Base-by-base conservation (phyloP, 129 eudicot species). In the Artemisia tridentata region DNA sequence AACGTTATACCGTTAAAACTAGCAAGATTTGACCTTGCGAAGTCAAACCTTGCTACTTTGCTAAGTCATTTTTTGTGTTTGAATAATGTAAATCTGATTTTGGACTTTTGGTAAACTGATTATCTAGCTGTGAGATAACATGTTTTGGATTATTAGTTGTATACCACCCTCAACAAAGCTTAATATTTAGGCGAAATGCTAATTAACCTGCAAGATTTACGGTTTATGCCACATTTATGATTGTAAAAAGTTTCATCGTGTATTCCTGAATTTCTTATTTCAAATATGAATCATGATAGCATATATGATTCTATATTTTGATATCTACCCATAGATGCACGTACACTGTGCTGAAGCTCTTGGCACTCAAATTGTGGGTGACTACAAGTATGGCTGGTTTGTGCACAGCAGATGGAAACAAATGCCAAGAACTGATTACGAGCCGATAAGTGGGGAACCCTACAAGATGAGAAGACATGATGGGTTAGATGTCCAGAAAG, bases 341-440 rank as follows among this genome's bases (percentile, higher is more conserved):
- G 96, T 92, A 18, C 98, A 92, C 67, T 92, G 98, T 81, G 96
- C 96, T 31, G 95, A 92, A 84, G 98, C 98, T 65, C 95, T 92
- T 69, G 96, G 98, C 21, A 92, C 95, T 8, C 98, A 96, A 7
- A 86, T 89, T 19, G 91, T 92, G 46, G 98, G 98, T 3, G 98
- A 92, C 69, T 89, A 81, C 80, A 92, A 89, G 55, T 92, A 92
- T 11, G 98, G 98, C 11, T 92, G 98, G 98, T 88, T 86, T 75
- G 82, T 87, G 51, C 96, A 92, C 55, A 68, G 78, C 43, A 81
- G 49, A 68, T 92, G 98, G 98, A 89, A 89, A 81, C 96, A 89
- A 73, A 89, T 85, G 87, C 81, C 96, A 7, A 82, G 82, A 64
- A 71, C 75, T 10, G 89, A 89, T 78, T 45, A 80, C 19, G 98